phyloP scores from a whole-genome alignment of 2,329 filamentous ascomycete genomes.

The Colletotrichum gloeosporioides region DNA sequence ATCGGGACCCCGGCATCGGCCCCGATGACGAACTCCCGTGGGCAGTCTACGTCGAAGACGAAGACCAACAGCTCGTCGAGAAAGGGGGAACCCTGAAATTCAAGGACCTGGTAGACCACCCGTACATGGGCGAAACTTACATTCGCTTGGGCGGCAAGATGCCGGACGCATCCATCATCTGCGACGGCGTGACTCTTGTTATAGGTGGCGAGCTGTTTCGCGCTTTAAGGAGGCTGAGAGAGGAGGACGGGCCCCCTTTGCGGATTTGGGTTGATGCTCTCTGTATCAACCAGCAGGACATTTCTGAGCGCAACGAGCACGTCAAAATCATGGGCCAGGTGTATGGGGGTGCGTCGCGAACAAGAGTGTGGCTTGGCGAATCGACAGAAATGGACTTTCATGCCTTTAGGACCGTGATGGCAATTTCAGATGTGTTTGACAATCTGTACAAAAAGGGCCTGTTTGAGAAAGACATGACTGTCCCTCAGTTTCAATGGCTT shows the following conservation, averaged over 20 bases:
- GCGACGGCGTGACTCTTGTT: background rate
- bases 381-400: constrained; percentile 7
- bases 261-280: constrained; percentile 20
- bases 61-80: background rate
- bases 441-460: background rate
- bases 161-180: constrained; percentile 2
- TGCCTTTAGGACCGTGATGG: background rate
- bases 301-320: constrained; percentile 15
- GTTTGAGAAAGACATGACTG: background rate
- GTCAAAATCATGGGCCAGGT: constrained; percentile 17
- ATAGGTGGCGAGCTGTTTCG: constrained; percentile 15
- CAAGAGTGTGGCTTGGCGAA: constrained; percentile 18
- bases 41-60: constrained; percentile 2
- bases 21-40: background rate
- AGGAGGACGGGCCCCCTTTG: background rate
- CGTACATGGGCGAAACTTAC: constrained; percentile 17
- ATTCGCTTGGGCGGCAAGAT: constrained; percentile 3
- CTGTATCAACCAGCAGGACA: constrained; percentile 19
- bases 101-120: constrained; percentile 26
- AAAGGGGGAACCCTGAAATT: background rate
- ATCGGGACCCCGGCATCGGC: background rate
- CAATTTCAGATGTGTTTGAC: background rate
- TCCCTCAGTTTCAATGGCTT: background rate
- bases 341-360: constrained; percentile 2
- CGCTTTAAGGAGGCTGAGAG: background rate